Evolutionary conservation across 192 early-diverging fungal genomes (phyloP), one percentile per base, ranked within the genome.

Genomic region (Linnemannia elongata): DNA sequence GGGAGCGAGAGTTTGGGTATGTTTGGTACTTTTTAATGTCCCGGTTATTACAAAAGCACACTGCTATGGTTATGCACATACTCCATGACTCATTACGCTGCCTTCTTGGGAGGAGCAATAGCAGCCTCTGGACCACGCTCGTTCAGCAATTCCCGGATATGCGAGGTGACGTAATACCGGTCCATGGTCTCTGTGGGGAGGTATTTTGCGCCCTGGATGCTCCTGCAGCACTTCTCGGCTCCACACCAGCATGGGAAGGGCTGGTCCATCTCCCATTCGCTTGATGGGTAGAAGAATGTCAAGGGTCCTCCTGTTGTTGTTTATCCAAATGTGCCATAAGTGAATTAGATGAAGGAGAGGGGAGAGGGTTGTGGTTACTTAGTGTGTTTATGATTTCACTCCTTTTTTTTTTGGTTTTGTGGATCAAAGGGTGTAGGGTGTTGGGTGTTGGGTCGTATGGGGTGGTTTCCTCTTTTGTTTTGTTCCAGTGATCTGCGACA

Each of bases 181-280:
- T 44, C 49, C 72, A 92, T 79, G n/a, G 57, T 47, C 4, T 88
- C 81, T 0, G 69, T 73, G 22, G 90, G 47, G 1, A 92, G 33
- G 66, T 85, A 76, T 44, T 86, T 88, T 27, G 92, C 92, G 30
- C 92, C 92, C 72, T 85, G 76, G 42, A 92, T 91, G 39, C 47
- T 87, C 70, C 82, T 82, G 60, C 90, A 78, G 77, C 92, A 92
- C 78, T 89, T 79, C 5, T 52, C 22, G 2, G 89, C 73, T 22
- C 91, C 90, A 71, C 92, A 93, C 90, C 90, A 91, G 73, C 92
- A 93, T 15, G 83, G 73, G 70, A 93, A 93, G 2, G 92, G 87
- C 82, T 93, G 89, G 81, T 88, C 91, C 92, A 93, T 93, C 55
- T 93, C 92, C 92, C 92, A 93, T 82, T 92, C 92, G 57, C 91